Evolutionary conservation across 179 eudicot species (phyloP).

Genomic region (Silene noctiflora): DNA sequence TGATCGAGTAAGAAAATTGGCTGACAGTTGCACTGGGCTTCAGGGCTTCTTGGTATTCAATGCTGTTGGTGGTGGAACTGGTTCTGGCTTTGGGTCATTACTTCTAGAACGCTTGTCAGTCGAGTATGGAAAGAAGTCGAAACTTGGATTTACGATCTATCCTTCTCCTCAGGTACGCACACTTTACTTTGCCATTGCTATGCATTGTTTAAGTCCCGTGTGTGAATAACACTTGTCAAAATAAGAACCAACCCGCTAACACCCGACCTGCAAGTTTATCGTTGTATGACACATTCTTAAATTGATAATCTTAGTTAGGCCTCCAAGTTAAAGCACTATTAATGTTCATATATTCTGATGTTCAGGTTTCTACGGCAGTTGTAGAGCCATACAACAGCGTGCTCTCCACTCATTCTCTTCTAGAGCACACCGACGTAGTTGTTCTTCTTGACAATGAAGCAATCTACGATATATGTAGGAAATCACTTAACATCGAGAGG

Average conservation of each 20-base stretch:
- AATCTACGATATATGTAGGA: constrained; percentile 51
- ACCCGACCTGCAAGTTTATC: too few relatives aligned
- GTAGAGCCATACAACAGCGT: constrained; percentile 67
- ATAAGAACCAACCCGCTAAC: too few relatives aligned
- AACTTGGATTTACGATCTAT: constrained; percentile 51
- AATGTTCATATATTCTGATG: constrained; percentile 7
- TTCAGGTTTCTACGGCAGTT: constrained; percentile 62
- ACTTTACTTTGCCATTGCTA: neutral
- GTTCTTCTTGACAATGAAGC: constrained; percentile 67
- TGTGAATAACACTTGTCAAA: neutral
- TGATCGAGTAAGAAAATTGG: constrained; percentile 61
- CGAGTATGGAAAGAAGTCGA: constrained; percentile 57
- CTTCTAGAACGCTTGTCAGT: constrained; percentile 60
- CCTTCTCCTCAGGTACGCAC: constrained; percentile 62
- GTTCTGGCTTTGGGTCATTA: constrained; percentile 67
- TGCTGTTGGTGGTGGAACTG: constrained; percentile 67
- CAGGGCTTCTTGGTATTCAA: constrained; percentile 67
- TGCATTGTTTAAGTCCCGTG: neutral
- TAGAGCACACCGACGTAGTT: constrained; percentile 54
- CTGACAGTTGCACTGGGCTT: constrained; percentile 61
- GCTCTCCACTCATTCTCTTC: constrained; percentile 52
- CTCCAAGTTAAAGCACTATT: neutral
- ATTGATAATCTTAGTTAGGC: too few relatives aligned
- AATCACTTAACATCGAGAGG: constrained; percentile 53
- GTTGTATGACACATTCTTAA: too few relatives aligned